Evolutionary conservation across 345 rosid genomes (phyloP).

Genomic region (Kandelia obovata): DNA sequence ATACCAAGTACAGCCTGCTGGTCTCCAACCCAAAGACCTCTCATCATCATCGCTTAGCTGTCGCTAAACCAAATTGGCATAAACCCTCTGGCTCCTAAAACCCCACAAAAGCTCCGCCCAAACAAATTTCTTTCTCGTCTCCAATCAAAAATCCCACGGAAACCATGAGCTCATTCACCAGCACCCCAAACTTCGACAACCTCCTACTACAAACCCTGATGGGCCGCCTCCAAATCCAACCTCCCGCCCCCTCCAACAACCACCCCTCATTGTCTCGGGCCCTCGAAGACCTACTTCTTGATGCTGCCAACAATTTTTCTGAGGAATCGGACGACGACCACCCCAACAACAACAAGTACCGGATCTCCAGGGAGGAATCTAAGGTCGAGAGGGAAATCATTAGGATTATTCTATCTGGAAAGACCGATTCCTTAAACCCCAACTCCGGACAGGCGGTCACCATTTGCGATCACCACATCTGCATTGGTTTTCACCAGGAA

Average conservation of each 20-base stretch:
- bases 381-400: slow-evolving; percentile 79
- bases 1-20: too few species aligned
- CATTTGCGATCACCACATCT: slow-evolving; percentile 81
- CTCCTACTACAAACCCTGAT: slow-evolving; percentile 72
- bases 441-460: slow-evolving; percentile 92
- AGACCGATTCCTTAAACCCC: slow-evolving; percentile 65
- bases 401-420: slow-evolving; percentile 61
- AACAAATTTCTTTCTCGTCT: too few species aligned
- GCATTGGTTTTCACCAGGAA: slow-evolving; percentile 82
- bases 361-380: slow-evolving; percentile 71
- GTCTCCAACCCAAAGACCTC: too few species aligned
- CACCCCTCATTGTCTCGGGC: slow-evolving; percentile 59
- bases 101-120: not conserved
- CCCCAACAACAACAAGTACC: slow-evolving; percentile 20
- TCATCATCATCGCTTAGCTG: too few species aligned
- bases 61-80: not conserved
- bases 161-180: slow-evolving; percentile 57
- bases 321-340: slow-evolving; percentile 51
- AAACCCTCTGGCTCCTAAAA: not conserved
- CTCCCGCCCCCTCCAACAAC: slow-evolving; percentile 34
- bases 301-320: slow-evolving; percentile 43
- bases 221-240: slow-evolving; percentile 77
- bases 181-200: slow-evolving; percentile 56
- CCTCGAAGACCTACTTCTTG: slow-evolving; percentile 75
- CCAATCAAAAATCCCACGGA: not conserved